Percentiles rank a stretch among this genome's conserved stretches.
These are phyloP conservation scores for Nyssa sinensis DNA, from an alignment of 148 eudicot genomes.

Conservation along the genomic window DNA sequence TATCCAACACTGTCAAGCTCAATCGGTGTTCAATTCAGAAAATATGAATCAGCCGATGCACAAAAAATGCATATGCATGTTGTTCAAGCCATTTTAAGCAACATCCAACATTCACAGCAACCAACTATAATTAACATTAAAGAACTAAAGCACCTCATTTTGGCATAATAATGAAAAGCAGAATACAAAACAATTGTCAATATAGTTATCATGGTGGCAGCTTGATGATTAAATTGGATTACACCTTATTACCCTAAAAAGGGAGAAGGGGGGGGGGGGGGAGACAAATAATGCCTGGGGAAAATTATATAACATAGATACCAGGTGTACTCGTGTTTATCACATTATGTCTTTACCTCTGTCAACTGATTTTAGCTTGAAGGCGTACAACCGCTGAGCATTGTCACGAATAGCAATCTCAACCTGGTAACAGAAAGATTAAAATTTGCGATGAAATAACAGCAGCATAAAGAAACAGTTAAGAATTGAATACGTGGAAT, in stretches of 20 bases:
- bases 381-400: constrained; percentile 84
- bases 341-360: constrained; percentile 48
- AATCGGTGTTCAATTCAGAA: not conserved
- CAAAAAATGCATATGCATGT: not conserved
- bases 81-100: not conserved
- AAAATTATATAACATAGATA: not conserved
- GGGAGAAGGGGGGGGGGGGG: too few relatives aligned
- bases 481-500: too few relatives aligned
- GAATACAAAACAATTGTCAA: not conserved
- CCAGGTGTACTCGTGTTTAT: not conserved
- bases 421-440: constrained; percentile 49
- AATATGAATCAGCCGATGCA: not conserved
- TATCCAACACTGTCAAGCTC: not conserved
- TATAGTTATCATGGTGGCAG: not conserved
- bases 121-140: not conserved
- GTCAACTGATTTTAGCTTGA: constrained; percentile 59
- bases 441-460: not conserved
- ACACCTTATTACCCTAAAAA: not conserved
- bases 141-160: not conserved
- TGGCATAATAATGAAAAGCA: not conserved
- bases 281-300: not conserved
- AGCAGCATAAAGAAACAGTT: not conserved
- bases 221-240: not conserved
- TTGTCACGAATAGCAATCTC: constrained; percentile 96
- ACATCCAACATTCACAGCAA: not conserved